A percentile compares a stretch with the other conserved stretches of the same genome.
phyloP scores from a whole-genome alignment of 106 monocot genomes.

The Triglochin maritima region DNA sequence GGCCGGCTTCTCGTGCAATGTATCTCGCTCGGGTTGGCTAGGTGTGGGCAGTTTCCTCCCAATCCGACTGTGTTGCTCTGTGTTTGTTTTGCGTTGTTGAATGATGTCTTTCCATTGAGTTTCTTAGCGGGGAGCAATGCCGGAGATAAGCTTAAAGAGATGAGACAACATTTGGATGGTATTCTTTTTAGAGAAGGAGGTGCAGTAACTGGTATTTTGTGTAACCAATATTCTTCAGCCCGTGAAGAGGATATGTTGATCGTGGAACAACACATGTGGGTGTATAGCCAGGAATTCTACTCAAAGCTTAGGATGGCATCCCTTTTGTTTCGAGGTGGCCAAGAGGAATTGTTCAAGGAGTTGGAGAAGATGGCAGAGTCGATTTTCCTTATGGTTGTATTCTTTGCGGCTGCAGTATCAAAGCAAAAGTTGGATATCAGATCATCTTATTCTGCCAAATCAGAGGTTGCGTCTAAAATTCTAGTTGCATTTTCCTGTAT shows the following conservation, averaged over 20 bases:
- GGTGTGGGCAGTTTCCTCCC: constrained; percentile 41
- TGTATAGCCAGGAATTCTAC: constrained; percentile 45
- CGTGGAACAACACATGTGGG: constrained; percentile 56
- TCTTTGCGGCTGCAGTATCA: constrained; percentile 62
- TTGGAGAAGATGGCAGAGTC: constrained; percentile 81
- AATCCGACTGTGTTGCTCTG: constrained; percentile 33
- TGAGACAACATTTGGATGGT: constrained; percentile 36
- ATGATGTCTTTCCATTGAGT: constrained; percentile 47
- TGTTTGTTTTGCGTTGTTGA: constrained; percentile 38
- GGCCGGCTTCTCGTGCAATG: constrained; percentile 43
- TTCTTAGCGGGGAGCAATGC: constrained; percentile 13
- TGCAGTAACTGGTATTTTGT: constrained; percentile 59
- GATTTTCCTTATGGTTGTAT: constrained; percentile 92
- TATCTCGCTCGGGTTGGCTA: constrained; percentile 51
- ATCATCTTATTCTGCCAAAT: constrained; percentile 10
- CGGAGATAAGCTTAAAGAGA: neutral
- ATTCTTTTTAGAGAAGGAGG: constrained; percentile 87
- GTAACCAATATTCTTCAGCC: constrained; percentile 59
- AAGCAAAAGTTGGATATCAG: constrained; percentile 49
- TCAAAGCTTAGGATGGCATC: constrained; percentile 24
- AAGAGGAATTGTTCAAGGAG: constrained; percentile 26
- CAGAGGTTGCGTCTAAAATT: constrained; percentile 37
- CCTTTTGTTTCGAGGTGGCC: constrained; percentile 18
- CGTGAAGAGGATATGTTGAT: constrained; percentile 26
- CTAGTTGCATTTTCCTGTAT: constrained; percentile 85